phyloP scores from a whole-genome alignment of 2,329 filamentous ascomycete species.

The Apiospora arundinis region DNA sequence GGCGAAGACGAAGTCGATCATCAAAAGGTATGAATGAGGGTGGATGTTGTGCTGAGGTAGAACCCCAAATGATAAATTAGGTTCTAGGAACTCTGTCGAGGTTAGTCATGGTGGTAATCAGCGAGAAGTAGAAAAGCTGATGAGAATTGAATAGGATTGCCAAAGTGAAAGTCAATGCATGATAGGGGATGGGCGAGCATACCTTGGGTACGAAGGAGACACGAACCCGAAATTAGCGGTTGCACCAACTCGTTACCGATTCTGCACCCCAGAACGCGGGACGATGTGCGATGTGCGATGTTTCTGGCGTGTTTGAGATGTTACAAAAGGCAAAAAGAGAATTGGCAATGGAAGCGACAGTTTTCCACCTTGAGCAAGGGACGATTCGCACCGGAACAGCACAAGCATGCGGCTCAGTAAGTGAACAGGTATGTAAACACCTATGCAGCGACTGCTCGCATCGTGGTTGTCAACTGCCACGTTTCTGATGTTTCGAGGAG shows the following conservation, averaged over 20 bases:
- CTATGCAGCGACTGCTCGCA: background rate
- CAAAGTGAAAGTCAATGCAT: slow-evolving; percentile 12
- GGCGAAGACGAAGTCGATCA: background rate
- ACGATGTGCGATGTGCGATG: slow-evolving; percentile 21
- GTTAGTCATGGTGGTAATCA: background rate
- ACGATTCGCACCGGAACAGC: background rate
- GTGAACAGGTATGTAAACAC: background rate
- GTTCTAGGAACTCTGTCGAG: background rate
- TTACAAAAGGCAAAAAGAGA: background rate
- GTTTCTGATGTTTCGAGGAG: background rate
- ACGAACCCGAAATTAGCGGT: slow-evolving; percentile 30
- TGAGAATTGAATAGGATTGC: background rate
- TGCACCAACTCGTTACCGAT: slow-evolving; percentile 23
- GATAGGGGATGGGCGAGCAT: background rate
- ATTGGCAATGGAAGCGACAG: background rate
- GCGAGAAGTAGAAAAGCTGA: background rate
- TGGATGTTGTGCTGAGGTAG: background rate
- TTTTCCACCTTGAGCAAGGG: too few species aligned
- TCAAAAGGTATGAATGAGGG: background rate
- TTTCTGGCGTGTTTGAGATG: slow-evolving; percentile 26
- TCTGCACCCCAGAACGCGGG: slow-evolving; percentile 14
- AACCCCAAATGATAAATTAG: background rate
- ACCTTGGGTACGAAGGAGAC: slow-evolving; percentile 13
- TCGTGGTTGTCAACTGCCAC: background rate
- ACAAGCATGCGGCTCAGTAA: background rate